phyloP scores from a whole-genome alignment of 2,329 filamentous ascomycete genomes.

The Boeremia lycopersici region DNA sequence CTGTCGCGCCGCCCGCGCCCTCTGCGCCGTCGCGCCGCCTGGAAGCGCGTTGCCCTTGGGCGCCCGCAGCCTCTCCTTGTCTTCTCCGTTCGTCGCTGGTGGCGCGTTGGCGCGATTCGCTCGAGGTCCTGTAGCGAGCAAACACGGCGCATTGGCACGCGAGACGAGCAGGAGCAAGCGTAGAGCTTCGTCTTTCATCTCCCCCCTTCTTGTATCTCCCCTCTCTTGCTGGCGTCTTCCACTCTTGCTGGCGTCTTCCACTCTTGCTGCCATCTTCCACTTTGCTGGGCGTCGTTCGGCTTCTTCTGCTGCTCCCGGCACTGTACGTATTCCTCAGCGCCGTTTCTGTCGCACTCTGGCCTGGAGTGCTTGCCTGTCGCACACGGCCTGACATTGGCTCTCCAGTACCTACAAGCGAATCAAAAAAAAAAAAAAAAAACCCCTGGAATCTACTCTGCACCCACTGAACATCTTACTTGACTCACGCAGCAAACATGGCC shows the following conservation, averaged over 20 bases:
- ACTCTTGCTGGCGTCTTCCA: too few species aligned
- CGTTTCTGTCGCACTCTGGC: constrained; percentile 22
- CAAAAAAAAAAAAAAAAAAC: constrained; percentile 45
- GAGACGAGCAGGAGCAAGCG: constrained; percentile 28
- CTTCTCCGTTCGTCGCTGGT: constrained; percentile 26
- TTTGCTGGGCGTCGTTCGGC: constrained; percentile 39
- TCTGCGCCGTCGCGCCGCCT: too few species aligned
- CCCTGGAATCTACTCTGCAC: constrained; percentile 30
- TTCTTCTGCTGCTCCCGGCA: constrained; percentile 40
- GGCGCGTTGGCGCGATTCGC: constrained; percentile 29
- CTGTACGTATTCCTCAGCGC: constrained; percentile 50
- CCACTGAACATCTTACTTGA: constrained; percentile 34
- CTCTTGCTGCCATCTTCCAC: too few species aligned
- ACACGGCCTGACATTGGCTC: too few species aligned
- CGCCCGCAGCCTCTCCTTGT: too few species aligned
- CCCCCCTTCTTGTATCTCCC: constrained; percentile 44
- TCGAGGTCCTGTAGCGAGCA: constrained; percentile 33
- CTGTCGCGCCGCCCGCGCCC: too few species aligned
- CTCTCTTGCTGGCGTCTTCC: background rate
- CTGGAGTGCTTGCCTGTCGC: too few species aligned
- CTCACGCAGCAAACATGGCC: constrained; percentile 49
- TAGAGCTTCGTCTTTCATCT: constrained; percentile 34
- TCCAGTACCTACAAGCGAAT: constrained; percentile 50
- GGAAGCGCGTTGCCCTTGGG: too few species aligned
- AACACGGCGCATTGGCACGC: constrained; percentile 28